phyloP scores from a whole-genome alignment of 2,329 filamentous ascomycete species.

The Bretziella fagacearum region DNA sequence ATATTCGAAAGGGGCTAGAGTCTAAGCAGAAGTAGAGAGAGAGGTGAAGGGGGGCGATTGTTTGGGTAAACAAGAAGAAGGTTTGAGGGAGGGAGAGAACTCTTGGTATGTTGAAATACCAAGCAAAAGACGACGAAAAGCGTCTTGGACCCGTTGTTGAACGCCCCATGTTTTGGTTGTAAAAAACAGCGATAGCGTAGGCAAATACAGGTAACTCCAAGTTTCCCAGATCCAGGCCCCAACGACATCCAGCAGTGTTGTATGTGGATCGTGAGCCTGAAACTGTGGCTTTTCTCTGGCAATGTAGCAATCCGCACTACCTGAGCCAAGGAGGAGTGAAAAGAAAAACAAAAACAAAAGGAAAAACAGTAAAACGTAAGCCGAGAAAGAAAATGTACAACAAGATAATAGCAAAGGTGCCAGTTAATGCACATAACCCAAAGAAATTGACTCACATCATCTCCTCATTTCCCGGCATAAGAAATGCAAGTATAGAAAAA shows the following conservation, averaged over 20 bases:
- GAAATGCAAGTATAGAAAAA: not conserved
- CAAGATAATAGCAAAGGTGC: too few species aligned
- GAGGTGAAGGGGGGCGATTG: conserved; percentile 15
- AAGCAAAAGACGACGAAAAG: conserved; percentile 34
- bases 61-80: conserved; percentile 16
- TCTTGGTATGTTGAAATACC: conserved; percentile 14
- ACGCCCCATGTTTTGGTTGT: conserved; percentile 68
- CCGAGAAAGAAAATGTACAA: not conserved
- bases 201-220: conserved; percentile 48
- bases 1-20: not conserved
- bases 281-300: conserved; percentile 15
- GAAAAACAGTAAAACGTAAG: not conserved
- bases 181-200: conserved; percentile 61
- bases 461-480: too few species aligned
- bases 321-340: conserved; percentile 15
- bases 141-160: conserved; percentile 60
- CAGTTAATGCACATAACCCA: too few species aligned
- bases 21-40: conserved; percentile 16
- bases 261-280: conserved; percentile 32
- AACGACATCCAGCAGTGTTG: conserved; percentile 49
- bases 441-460: too few species aligned
- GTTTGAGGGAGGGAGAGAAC: conserved; percentile 21
- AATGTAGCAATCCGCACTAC: conserved; percentile 15
- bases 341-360: not conserved
- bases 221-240: conserved; percentile 27